Evolutionary conservation across 176 grass and related monocot species (phyloP).

Genomic region (Saccharum officinarum): DNA sequence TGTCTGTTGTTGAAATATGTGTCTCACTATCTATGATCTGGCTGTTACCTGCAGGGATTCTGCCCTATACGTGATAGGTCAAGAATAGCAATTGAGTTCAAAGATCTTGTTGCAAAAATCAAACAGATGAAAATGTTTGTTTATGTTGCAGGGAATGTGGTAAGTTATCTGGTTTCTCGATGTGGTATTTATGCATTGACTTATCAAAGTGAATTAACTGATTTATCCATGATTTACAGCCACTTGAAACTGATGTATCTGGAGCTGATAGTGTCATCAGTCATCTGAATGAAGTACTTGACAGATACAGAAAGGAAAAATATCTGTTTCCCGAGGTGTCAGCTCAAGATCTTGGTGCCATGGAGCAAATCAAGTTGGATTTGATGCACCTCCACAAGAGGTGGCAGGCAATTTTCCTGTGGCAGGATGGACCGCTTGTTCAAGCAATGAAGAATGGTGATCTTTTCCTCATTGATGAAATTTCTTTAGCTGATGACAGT

Average conservation of each 20-base stretch:
- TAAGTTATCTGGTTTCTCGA: conserved; percentile 36
- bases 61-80: conserved; percentile 93
- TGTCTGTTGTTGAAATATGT: conserved; percentile 6
- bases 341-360: conserved; percentile 53
- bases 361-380: conserved; percentile 74
- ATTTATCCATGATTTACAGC: conserved; percentile 46
- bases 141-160: conserved; percentile 52
- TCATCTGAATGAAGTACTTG: conserved; percentile 56
- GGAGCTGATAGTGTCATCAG: conserved; percentile 53
- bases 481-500: conserved; percentile 96
- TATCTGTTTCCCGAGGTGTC: conserved; percentile 40
- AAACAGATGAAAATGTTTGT: conserved; percentile 62
- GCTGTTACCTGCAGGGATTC: conserved; percentile 68
- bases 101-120: conserved; percentile 57
- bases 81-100: conserved; percentile 69
- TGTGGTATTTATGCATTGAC: conserved; percentile 18
- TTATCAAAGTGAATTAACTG: background rate
- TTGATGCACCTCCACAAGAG: conserved; percentile 70
- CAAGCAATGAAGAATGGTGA: conserved; percentile 94
- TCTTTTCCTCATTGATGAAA: conserved; percentile 92
- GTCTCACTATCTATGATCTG: conserved; percentile 12
- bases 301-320: conserved; percentile 50
- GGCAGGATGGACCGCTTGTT: conserved; percentile 97
- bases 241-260: conserved; percentile 70
- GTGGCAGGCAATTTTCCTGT: conserved; percentile 83